Base-by-base conservation (phyloP, 352 stramenopile genomes). In the Stephanocyclus meneghinianus region DNA sequence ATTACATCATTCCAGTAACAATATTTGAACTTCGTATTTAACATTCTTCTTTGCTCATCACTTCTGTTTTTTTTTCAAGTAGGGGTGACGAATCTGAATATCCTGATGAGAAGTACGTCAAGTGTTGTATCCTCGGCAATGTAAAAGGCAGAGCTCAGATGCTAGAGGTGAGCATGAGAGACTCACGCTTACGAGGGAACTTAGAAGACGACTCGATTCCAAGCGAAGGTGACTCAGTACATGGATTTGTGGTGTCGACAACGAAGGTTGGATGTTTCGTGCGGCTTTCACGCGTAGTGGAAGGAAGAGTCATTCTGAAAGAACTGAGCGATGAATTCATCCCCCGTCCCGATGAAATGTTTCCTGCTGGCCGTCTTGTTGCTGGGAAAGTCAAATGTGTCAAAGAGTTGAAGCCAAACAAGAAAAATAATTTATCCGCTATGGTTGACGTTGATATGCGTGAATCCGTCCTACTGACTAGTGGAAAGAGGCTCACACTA, bases 261-360 rank as follows among this genome's bases (percentile, higher is more conserved):
- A 96, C 89, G 2, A 91, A 93, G 18, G 96, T 91, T 62, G 96
- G 96, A 50, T 98, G 96, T 77, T 99, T 98, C 81, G 80, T 99
- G 44, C 95, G 96, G 3, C 74, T 98, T 40, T 92, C 96, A 74
- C 93, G 95, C 56, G 86, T 89, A 35, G 92, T 95, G 11, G 95
- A 94, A 59, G 95, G 93, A 18, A 92, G 96, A 69, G 94, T 97
- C 8, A 93, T 98, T 71, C 87, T 99, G 10, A 97, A 97, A 71
- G 96, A 99, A 85, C 84, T 99, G 9, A 97, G 92, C 75, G 96
- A 98, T 80, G 91, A 96, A 37, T 99, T 97, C 68, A 87, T 99
- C 57, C 96, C 96, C 65, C 89, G 98, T 80, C 96, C 96, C 8
- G 84, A 87, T 65, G 74, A 81, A 2, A 90, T 93, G 59, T 99